Evolutionary conservation across 2,329 filamentous ascomycete species (phyloP), one percentile per base, ranked within the genome.

Genomic region (Pseudogymnoascus sp.): DNA sequence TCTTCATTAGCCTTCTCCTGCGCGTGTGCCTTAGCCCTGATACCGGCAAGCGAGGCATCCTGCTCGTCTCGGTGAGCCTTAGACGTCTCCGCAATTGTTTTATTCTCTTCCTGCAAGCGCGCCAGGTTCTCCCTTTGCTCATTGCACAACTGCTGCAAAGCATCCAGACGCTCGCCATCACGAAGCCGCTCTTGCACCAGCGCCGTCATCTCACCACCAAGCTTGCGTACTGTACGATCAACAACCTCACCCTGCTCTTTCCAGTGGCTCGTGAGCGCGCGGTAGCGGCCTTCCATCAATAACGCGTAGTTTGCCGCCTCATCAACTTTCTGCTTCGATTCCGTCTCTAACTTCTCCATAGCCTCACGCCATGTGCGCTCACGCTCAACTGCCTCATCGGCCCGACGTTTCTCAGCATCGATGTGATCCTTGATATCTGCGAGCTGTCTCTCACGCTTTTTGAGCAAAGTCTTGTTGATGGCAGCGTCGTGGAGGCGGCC

Each of bases 361-460:
- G 87, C 81, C 64, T 81, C 80, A 69, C 77, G 84, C 85, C 80
- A 89, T 65, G 67, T 81, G 68, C 73, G 80, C 69, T 89, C 87
- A 31, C 82, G 79, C 59, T 80, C 79, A 64, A 82, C 79, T 4
- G 87, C 86, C 18, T 80, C 79, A 21, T 78, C 75, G 2, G 87
- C 79, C 65, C 85, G 82, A 67, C 82, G 80, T 71, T 82, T 82
- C 74, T 92, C 88, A 1, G 79, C 73, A 40, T 88, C 85, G 29
- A 91, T 77, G 15, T 84, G 78, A 7, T 80, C 78, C 68, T 86
- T 85, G 63, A 91, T 73, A 48, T 86, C 83, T 65, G 89, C 86
- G 42, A 92, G 82, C 72, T 90, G 89, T 10, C 89, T 82, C 70
- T 92, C 88, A 70, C 89, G 89, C 62, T 88, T 80, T 62, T 85